Percentiles rank a stretch among this genome's conserved stretches.
These are phyloP conservation scores for Yamadazyma spencermartinsiae DNA, from an alignment of 1,139 yeast genomes.

Conservation along the genomic window DNA sequence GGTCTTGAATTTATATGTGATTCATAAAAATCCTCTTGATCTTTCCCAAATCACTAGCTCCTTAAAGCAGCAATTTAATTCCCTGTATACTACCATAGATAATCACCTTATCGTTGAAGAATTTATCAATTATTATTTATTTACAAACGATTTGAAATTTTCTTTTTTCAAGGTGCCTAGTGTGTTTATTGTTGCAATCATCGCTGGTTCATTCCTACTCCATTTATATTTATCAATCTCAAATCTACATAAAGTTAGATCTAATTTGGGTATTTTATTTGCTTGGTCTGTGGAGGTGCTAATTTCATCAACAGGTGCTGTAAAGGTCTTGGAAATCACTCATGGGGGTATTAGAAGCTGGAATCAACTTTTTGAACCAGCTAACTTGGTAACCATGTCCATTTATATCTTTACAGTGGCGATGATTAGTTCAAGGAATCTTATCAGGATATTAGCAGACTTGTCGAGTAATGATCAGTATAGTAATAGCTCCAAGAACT, in stretches of 20 bases:
- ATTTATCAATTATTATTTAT: slow-evolving; percentile 23
- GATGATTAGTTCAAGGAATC: slow-evolving; percentile 31
- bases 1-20: slow-evolving; percentile 35
- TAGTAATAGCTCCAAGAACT: slow-evolving; percentile 15
- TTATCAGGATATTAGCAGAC: slow-evolving; percentile 28
- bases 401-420: slow-evolving; percentile 27
- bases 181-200: slow-evolving; percentile 9
- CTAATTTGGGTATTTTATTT: slow-evolving; percentile 57
- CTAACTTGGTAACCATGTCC: slow-evolving; percentile 26
- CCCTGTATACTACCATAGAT: slow-evolving; percentile 1
- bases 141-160: slow-evolving; percentile 15
- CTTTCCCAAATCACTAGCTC: background rate
- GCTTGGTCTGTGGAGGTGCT: slow-evolving; percentile 58
- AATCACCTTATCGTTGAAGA: slow-evolving; percentile 15
- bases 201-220: slow-evolving; percentile 13
- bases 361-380: slow-evolving; percentile 33
- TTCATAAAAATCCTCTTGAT: slow-evolving; percentile 17
- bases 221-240: slow-evolving; percentile 48
- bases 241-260: slow-evolving; percentile 55
- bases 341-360: slow-evolving; percentile 23
- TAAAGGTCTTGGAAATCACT: slow-evolving; percentile 28
- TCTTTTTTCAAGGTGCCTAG: background rate
- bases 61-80: background rate
- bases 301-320: slow-evolving; percentile 55
- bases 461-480: slow-evolving; percentile 14